Conservation (phyloP, 108 stramenopile species). For the Cyclotella sp. region DNA sequence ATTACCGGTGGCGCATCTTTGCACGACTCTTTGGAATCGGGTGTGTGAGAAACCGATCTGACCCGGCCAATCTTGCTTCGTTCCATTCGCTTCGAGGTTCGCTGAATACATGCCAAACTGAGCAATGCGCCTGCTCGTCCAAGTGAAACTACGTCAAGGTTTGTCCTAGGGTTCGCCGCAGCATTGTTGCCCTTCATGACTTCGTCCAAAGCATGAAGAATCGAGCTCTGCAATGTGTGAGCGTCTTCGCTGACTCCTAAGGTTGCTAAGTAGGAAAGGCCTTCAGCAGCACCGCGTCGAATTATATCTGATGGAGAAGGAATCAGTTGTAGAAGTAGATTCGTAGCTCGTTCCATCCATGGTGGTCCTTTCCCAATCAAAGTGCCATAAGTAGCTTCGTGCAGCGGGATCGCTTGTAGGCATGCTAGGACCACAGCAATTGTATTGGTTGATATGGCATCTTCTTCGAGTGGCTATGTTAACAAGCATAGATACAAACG, state of each 20-base stretch:
- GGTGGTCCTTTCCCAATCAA: conserved; percentile 79
- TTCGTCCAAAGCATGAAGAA: conserved; percentile 83
- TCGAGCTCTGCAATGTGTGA: conserved; percentile 79
- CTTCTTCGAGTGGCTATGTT: conserved; percentile 60
- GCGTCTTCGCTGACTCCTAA: conserved; percentile 83
- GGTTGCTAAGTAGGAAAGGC: conserved; percentile 77
- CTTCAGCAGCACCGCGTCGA: conserved; percentile 83
- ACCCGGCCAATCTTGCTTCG: conserved; percentile 44
- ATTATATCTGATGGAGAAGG: conserved; percentile 64
- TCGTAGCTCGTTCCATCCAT: conserved; percentile 87
- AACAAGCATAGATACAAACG: not conserved
- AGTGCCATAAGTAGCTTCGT: conserved; percentile 76
- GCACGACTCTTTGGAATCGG: conserved; percentile 11
- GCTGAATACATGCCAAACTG: conserved; percentile 81
- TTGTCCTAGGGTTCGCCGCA: conserved; percentile 53
- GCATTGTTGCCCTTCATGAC: conserved; percentile 66
- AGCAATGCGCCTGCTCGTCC: conserved; percentile 75
- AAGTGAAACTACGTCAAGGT: conserved; percentile 61
- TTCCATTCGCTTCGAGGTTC: conserved; percentile 58
- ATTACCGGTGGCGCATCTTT: conserved; percentile 57
- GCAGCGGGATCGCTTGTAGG: conserved; percentile 76
- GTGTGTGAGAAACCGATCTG: conserved; percentile 47
- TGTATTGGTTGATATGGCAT: conserved; percentile 65
- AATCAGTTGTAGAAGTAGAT: conserved; percentile 71
- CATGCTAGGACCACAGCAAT: conserved; percentile 77